A percentile compares a stretch with the other conserved stretches of the same genome.
These are phyloP conservation scores for Coemansia sp. DNA, from an alignment of 192 early-diverging fungal species.

Conservation along the genomic window DNA sequence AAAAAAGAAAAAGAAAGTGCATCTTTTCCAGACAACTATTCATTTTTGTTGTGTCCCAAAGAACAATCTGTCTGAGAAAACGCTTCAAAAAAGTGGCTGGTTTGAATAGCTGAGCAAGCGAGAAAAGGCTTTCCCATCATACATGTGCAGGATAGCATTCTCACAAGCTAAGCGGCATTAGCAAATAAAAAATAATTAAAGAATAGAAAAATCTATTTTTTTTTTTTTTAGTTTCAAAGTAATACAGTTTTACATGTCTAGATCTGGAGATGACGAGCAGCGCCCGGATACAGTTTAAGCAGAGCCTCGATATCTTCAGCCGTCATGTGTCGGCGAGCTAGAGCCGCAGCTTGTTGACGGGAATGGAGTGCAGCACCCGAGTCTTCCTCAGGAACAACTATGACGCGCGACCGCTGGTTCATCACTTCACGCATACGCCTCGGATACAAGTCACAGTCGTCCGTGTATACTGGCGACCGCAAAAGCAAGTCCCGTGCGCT, in stretches of 20 bases:
- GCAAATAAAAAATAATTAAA: too few species aligned
- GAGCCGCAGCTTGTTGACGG: constrained; percentile 10
- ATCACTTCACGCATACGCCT: constrained; percentile 45
- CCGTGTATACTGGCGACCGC: constrained; percentile 42
- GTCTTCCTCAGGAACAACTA: background rate
- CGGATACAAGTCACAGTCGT: constrained; percentile 54
- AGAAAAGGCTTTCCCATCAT: too few species aligned
- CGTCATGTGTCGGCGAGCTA: background rate
- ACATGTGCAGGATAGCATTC: too few species aligned
- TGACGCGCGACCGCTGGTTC: constrained; percentile 31
- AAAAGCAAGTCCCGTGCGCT: constrained; percentile 18
- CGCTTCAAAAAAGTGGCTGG: too few species aligned
- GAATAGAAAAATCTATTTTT: background rate
- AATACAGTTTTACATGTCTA: background rate
- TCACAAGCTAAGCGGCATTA: too few species aligned
- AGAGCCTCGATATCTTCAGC: constrained; percentile 21
- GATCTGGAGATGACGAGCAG: constrained; percentile 26
- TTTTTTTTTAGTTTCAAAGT: background rate
- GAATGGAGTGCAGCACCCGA: background rate
- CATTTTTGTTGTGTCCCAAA: too few species aligned
- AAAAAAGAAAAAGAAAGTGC: background rate
- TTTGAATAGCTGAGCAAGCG: too few species aligned
- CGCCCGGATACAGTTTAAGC: constrained; percentile 37
- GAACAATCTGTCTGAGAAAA: too few species aligned
- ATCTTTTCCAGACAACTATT: background rate